Percentiles rank a stretch among this genome's conserved stretches.
Conservation (phyloP, 2,329 filamentous ascomycete genomes). For the Beauveria sp. region DNA sequence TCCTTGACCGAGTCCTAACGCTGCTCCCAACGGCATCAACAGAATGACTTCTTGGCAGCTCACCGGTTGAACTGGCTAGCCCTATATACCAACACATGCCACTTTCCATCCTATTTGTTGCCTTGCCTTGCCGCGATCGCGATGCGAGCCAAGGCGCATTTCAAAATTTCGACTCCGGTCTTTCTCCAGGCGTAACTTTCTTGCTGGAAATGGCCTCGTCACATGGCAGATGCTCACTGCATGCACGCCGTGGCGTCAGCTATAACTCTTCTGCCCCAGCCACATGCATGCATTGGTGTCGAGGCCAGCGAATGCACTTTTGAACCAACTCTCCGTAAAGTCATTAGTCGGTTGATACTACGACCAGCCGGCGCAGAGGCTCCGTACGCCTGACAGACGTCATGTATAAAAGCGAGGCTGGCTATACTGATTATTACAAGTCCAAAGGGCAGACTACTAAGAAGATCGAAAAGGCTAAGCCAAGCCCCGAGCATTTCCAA, state of each 20-base stretch:
- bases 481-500: not conserved
- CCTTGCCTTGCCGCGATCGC: not conserved
- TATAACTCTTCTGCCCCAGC: not conserved
- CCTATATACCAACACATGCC: not conserved
- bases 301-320: not conserved
- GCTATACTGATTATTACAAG: not conserved
- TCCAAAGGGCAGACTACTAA: not conserved
- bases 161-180: not conserved
- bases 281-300: not conserved
- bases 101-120: not conserved
- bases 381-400: not conserved
- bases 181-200: not conserved
- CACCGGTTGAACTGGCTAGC: not conserved
- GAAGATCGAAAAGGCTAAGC: not conserved
- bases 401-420: not conserved
- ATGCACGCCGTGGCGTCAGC: not conserved
- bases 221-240: not conserved
- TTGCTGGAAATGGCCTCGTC: not conserved
- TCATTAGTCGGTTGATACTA: not conserved
- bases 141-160: not conserved
- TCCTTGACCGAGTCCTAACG: constrained; percentile 60
- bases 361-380: not conserved
- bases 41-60: not conserved
- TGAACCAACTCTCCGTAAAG: not conserved
- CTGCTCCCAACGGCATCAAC: not conserved